These are phyloP conservation scores for Dendrobium huoshanense DNA, from an alignment of 106 monocot genomes.

Conservation along the genomic window DNA sequence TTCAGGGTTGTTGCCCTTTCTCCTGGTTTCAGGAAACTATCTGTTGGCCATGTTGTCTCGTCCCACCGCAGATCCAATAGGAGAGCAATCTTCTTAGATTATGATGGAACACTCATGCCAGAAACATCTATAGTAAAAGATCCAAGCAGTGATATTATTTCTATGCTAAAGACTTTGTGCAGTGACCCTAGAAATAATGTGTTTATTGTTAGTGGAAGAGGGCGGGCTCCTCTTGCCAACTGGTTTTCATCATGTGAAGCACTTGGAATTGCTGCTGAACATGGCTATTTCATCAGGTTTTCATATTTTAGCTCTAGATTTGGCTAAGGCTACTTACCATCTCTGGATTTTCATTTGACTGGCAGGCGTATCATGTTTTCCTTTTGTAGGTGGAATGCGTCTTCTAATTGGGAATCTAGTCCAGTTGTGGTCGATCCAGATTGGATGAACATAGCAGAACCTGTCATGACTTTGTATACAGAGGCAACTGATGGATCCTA, in stretches of 20 bases:
- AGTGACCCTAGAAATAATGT: constrained; percentile 31
- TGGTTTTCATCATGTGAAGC: constrained; percentile 35
- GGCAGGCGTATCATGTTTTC: background rate
- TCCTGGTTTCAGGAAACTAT: constrained; percentile 38
- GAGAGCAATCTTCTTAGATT: constrained; percentile 46
- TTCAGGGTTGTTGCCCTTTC: constrained; percentile 43
- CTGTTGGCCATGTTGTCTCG: constrained; percentile 13
- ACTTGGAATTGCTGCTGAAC: constrained; percentile 55
- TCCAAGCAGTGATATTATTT: constrained; percentile 25
- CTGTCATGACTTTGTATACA: constrained; percentile 19
- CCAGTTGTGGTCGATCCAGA: constrained; percentile 19
- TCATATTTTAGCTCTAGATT: background rate
- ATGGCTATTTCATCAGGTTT: constrained; percentile 56
- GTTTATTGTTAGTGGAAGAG: constrained; percentile 50
- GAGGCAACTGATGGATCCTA: constrained; percentile 19
- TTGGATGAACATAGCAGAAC: constrained; percentile 19
- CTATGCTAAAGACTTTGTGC: constrained; percentile 31
- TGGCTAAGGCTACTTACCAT: background rate
- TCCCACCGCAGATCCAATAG: constrained; percentile 22
- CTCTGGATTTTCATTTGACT: too few species aligned
- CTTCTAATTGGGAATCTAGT: constrained; percentile 35
- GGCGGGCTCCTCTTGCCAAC: constrained; percentile 16
- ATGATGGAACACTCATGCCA: constrained; percentile 55
- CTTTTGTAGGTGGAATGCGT: constrained; percentile 18
- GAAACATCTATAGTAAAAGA: constrained; percentile 19